Base-by-base conservation (phyloP, 208 protist species). In the Eutreptiella sp. region DNA sequence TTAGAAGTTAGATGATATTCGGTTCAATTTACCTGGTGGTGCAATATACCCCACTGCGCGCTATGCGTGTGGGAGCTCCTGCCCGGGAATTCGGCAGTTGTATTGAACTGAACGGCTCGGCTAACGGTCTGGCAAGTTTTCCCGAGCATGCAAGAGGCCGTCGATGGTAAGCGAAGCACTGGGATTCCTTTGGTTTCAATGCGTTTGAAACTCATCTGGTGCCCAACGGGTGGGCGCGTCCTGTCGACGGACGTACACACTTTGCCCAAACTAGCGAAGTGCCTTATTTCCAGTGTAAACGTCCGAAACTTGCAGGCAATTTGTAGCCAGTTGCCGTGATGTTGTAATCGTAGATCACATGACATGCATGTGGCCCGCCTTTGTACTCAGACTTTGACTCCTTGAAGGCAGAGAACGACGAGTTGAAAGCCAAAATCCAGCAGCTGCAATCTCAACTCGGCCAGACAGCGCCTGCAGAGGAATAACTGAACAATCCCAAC, bases 351-450 rank as follows among this genome's bases (percentile, higher is more conserved):
- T 50, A 57, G n/a, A 32, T 33, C 14, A 14, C 14, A 7, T 57
- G n/a, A 26, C 14, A 54, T 57, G n/a, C 21, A 54, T 11, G 28
- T 9, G 39, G 39, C 33, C 14, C 33, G 19, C 14, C n/a, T n/a
- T 33, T 9, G 9, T 33, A 57, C 31, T 27, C n/a, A 11, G 50
- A 57, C n/a, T 57, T 27, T 32, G 50, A 57, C 28, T 23, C 7
- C n/a, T 33, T 57, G 14, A 31, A 26, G 39, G 29, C 29, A 9
- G 50, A 57, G 23, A 57, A 42, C n/a, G 50, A 57, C 14, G 50
- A 57, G 23, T 33, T 54, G 7, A 41, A 54, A 21, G 50, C 33
- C 11, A 41, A n/a, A n/a, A 31, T 57, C n/a, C 14, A 16, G 36
- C 33, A 57, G 28, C 14, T 57, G 31, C 31, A 57, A 26, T 24